Conservation (phyloP, 1,284 basidiomycete species). For the Marasmius sp. region DNA sequence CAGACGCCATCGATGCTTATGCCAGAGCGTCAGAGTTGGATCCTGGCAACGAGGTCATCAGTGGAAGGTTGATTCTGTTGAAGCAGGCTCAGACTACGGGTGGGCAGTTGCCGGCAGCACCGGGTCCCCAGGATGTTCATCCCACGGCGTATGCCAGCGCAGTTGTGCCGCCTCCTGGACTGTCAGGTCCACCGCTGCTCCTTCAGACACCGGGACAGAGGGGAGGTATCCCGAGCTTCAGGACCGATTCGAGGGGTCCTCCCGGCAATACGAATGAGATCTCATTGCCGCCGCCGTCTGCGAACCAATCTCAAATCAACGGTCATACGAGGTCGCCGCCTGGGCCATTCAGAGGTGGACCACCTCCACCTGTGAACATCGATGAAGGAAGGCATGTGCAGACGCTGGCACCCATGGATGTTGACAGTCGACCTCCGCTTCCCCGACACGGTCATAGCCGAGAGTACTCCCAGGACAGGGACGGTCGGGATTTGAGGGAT, state of each 20-base stretch:
- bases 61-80: slow-evolving; percentile 74
- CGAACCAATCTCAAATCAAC: slow-evolving; percentile 29
- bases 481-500: slow-evolving; percentile 33
- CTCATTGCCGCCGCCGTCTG: slow-evolving; percentile 58
- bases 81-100: slow-evolving; percentile 83
- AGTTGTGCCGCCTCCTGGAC: slow-evolving; percentile 63
- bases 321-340: slow-evolving; percentile 49
- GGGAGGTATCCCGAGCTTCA: slow-evolving; percentile 50
- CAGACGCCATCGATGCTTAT: slow-evolving; percentile 98
- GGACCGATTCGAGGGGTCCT: slow-evolving; percentile 64
- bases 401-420: slow-evolving; percentile 80
- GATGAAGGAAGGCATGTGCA: slow-evolving; percentile 66
- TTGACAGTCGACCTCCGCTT: slow-evolving; percentile 63
- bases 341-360: slow-evolving; percentile 73
- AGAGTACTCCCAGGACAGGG: slow-evolving; percentile 54
- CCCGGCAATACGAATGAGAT: slow-evolving; percentile 42
- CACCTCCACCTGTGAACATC: slow-evolving; percentile 74
- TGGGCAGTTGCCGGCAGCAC: slow-evolving; percentile 76
- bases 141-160: slow-evolving; percentile 88
- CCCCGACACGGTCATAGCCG: slow-evolving; percentile 44
- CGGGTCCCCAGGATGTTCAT: slow-evolving; percentile 92
- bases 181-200: slow-evolving; percentile 62
- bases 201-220: slow-evolving; percentile 47
- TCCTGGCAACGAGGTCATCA: slow-evolving; percentile 76
- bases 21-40: slow-evolving; percentile 90